A percentile compares a stretch with the other conserved stretches of the same genome.
phyloP scores from a whole-genome alignment of 805 yeast genomes.

The Metschnikowia vanudenii region DNA sequence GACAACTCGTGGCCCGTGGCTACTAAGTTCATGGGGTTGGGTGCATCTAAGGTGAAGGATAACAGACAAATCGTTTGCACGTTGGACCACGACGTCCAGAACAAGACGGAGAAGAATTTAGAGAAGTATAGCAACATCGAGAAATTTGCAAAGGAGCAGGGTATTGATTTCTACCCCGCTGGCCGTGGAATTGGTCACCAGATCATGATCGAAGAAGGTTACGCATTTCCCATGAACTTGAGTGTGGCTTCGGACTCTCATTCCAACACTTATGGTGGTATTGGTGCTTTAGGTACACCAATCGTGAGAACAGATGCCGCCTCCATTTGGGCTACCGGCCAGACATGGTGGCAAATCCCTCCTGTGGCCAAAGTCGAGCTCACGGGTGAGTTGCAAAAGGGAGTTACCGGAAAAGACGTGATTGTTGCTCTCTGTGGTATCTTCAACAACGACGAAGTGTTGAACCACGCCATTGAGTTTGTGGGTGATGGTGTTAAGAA shows the following conservation, averaged over 20 bases:
- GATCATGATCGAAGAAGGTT: slow-evolving; percentile 98
- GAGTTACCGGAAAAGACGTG: slow-evolving; percentile 95
- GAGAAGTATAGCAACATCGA: slow-evolving; percentile 87
- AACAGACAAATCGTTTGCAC: slow-evolving; percentile 94
- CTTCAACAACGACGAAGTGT: slow-evolving; percentile 87
- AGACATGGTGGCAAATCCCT: slow-evolving; percentile 99
- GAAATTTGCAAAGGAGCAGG: slow-evolving; percentile 84
- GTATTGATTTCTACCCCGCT: slow-evolving; percentile 95
- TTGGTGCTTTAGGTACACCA: slow-evolving; percentile 95
- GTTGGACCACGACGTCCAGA: slow-evolving; percentile 96
- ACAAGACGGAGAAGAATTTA: slow-evolving; percentile 83
- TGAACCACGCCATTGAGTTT: slow-evolving; percentile 92
- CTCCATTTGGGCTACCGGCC: slow-evolving; percentile 98
- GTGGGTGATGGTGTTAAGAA: slow-evolving; percentile 74
- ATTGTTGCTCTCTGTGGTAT: slow-evolving; percentile 94
- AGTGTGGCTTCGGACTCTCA: slow-evolving; percentile 98
- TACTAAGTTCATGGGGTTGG: slow-evolving; percentile 89
- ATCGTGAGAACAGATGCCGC: slow-evolving; percentile 99
- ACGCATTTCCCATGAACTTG: slow-evolving; percentile 89
- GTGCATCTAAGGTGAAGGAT: slow-evolving; percentile 80
- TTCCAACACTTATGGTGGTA: slow-evolving; percentile 96
- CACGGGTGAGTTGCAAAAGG: slow-evolving; percentile 74
- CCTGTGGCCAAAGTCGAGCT: slow-evolving; percentile 95
- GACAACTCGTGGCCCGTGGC: slow-evolving; percentile 99
- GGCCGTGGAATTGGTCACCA: slow-evolving; percentile 99